Percentiles rank a stretch among this genome's conserved stretches.
Conservation (phyloP, 2,329 filamentous ascomycete genomes). For the Sclerotinia glacialis region DNA sequence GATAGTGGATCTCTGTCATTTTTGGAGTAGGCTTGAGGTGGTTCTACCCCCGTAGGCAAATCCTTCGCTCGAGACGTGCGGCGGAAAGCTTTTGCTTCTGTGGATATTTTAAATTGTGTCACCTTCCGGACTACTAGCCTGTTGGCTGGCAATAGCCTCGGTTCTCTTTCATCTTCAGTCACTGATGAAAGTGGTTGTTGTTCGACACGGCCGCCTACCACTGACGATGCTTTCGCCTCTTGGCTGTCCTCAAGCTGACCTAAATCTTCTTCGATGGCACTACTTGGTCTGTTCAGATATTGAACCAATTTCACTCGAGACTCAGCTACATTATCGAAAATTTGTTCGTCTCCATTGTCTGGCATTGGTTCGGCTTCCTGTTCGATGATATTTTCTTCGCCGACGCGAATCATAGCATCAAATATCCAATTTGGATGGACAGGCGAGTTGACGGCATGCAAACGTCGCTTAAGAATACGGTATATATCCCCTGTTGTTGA, state of each 20-base stretch:
- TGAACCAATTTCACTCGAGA: neutral
- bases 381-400: constrained; percentile 5
- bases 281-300: neutral
- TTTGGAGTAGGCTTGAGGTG: neutral
- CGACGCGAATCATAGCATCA: constrained; percentile 9
- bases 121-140: neutral
- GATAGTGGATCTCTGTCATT: neutral
- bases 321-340: no score
- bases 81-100: neutral
- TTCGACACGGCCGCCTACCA: neutral
- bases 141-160: neutral
- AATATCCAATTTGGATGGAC: constrained; percentile 21
- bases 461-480: constrained; percentile 1
- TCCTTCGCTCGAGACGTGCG: neutral
- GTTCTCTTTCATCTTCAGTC: neutral
- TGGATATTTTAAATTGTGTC: neutral
- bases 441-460: constrained; percentile 13
- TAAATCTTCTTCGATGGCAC: neutral
- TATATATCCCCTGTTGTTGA: constrained; percentile 18
- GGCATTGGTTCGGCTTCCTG: neutral
- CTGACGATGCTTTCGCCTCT: neutral
- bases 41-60: neutral
- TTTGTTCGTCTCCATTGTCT: neutral
- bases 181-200: neutral
- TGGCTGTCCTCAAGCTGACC: neutral